Base-by-base conservation (phyloP, 2,329 filamentous ascomycete genomes). In the Aspergillus ochraceus region DNA sequence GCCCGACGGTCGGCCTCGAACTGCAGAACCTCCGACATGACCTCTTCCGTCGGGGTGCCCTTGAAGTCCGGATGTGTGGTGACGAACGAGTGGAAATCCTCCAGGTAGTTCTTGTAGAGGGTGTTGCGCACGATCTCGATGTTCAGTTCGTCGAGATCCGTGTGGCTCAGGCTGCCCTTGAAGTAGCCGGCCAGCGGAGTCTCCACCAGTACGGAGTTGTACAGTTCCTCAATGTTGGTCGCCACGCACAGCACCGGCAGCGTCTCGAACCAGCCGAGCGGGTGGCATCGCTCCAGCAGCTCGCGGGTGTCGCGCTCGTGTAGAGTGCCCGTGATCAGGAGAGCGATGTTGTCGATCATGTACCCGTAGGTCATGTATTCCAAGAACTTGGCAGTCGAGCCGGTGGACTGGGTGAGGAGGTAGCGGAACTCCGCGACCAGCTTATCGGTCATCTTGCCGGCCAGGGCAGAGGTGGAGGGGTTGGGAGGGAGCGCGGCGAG, bases 41-140 rank as follows among this genome's bases (percentile, higher is more conserved):
- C 88, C 70, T 97, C 92, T 49, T 92, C 84, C 0, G 95, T 99
- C 0, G 95, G 92, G 6, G 93, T 96, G 42, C 92, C 91, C 42
- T 85, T 84, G 79, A 98, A 90, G 47, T 96, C 94, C 0, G 92
- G 83, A 72, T 97, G 86, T 10, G 88, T 90, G 79, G 94, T 97
- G 78, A 98, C 90, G 76, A 97, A 99, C 66, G 90, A 85, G 81
- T 98, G 87, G 77, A 99, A 99, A 75, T 98, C 95, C 76, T 99
- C 95, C 8, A 99, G 86, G 75, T 99, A 99, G 83, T 98, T 98
- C 85, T 99, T 99, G 84, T 98, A 99, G 39, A 99, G 83, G 0
- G 93, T 99, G 79, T 99, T 99, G 65, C 96, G 90, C 60, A 99
- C 91, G 77, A 99, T 99, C 80, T 99, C 95, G 70, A 99, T 99